Evolutionary conservation across 768 basidiomycete species (phyloP), one percentile per base, ranked within the genome.

Genomic region (Suillus variegatus): DNA sequence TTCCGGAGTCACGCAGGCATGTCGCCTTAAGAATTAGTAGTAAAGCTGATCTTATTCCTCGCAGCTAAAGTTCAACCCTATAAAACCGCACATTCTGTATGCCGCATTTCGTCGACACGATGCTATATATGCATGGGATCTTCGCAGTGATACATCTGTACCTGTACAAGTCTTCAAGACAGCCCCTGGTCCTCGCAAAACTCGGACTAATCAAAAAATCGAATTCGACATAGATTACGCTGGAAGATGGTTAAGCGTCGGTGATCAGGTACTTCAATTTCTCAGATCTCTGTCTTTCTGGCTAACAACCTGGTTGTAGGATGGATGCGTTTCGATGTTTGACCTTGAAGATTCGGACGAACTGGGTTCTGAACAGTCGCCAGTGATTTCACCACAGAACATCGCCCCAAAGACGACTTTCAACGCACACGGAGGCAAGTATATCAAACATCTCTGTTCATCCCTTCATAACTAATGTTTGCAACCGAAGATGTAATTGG

Each of bases 21-120:
- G 51, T 40, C 8, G 38, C 16, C 28, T 60, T 2, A n/a, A 25
- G 38, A 18, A 40, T 25, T 13, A 6, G 40, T 62, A 20, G 40
- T 36, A 7, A 32, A 14, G 5, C 18, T 46, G 22, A 60, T 18
- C 41, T 52, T 46, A 64, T 18, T 28, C 46, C 72, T 65, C 61
- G 74, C 20, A 93, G 93, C 76, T 95, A 47, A 82, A 85, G 65
- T 98, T 95, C 77, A 91, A 95, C 70, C 92, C 93, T 0, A 77
- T 78, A 22, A 77, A 80, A 51, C 90, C 93, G 0, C 85, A 92
- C 65, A 76, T 92, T 1, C 75, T 98, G 35, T 97, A 92, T 67
- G 90, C 91, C 0, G 83, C 92, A 0, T 95, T 93, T 69, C 85
- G 96, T 6, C 82, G 91, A 14, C 72, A 75, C 6, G 80, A 80